These are phyloP conservation scores for Cryptosporidium ubiquitum DNA, from an alignment of 169 alveolate genomes.

Conservation along the genomic window DNA sequence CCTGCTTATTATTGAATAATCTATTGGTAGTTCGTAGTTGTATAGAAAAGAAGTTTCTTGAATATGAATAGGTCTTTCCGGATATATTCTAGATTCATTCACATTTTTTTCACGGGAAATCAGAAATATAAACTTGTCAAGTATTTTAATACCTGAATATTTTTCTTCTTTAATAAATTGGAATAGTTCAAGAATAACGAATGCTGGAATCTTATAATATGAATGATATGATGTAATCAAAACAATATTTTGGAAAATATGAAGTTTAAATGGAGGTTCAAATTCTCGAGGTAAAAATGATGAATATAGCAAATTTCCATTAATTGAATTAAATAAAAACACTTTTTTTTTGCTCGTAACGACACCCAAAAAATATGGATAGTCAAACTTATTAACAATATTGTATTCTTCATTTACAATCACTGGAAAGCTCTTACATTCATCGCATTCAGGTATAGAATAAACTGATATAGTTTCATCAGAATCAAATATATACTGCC, in stretches of 20 bases:
- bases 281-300: constrained; percentile 35
- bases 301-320: constrained; percentile 50
- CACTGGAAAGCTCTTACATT: constrained; percentile 39
- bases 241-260: constrained; percentile 17
- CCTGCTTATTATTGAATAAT: constrained; percentile 5
- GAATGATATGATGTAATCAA: constrained; percentile 53
- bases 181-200: constrained; percentile 33
- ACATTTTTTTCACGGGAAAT: constrained; percentile 11
- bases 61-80: constrained; percentile 20
- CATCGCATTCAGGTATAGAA: constrained; percentile 25
- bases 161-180: constrained; percentile 5
- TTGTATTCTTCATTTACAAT: constrained; percentile 29
- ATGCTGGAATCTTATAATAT: constrained; percentile 3
- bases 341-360: constrained; percentile 32
- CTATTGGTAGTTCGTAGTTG: constrained; percentile 40
- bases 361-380: constrained; percentile 17
- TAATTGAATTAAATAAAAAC: constrained; percentile 21
- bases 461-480: constrained; percentile 14
- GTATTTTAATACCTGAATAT: background rate
- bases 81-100: constrained; percentile 20
- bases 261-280: constrained; percentile 37
- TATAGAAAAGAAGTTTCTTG: constrained; percentile 22
- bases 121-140: constrained; percentile 34
- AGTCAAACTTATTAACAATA: constrained; percentile 44
- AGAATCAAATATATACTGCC: constrained; percentile 21